A percentile compares a stretch with the other conserved stretches of the same genome.
Conservation (phyloP, 768 basidiomycete genomes). For the Dioszegia aurantiaca region DNA sequence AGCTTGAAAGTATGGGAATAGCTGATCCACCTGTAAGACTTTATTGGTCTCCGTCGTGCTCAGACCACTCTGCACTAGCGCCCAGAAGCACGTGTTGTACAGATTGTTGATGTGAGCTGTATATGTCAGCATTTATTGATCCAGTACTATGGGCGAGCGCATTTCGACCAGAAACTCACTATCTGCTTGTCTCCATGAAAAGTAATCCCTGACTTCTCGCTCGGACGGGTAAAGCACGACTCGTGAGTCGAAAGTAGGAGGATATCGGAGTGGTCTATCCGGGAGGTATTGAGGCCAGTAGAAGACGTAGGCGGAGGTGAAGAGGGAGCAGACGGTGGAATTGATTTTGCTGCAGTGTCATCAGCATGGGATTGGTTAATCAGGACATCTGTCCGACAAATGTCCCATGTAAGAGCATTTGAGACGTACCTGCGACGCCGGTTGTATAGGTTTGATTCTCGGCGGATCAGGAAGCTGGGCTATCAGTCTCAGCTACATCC, state of each 20-base stretch:
- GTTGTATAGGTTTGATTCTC: slow-evolving; percentile 72
- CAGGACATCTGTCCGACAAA: too few relatives aligned
- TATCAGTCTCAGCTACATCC: slow-evolving; percentile 9
- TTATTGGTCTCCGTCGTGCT: slow-evolving; percentile 77
- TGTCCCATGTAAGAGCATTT: too few relatives aligned
- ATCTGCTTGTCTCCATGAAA: slow-evolving; percentile 92
- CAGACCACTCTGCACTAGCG: slow-evolving; percentile 77
- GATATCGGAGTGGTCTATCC: slow-evolving; percentile 66
- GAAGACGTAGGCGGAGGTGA: slow-evolving; percentile 86
- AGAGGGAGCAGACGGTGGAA: slow-evolving; percentile 75
- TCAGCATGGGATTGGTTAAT: too few relatives aligned
- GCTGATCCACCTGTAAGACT: slow-evolving; percentile 64
- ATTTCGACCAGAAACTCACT: slow-evolving; percentile 59
- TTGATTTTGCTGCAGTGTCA: slow-evolving; percentile 70
- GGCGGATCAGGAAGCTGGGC: slow-evolving; percentile 78
- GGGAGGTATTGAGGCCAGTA: slow-evolving; percentile 75
- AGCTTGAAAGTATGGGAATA: background rate
- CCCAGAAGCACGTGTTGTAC: slow-evolving; percentile 96
- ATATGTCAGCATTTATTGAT: slow-evolving; percentile 9
- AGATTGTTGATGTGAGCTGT: slow-evolving; percentile 96
- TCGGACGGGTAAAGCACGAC: slow-evolving; percentile 75
- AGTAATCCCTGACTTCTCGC: slow-evolving; percentile 80
- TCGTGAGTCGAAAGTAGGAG: slow-evolving; percentile 90
- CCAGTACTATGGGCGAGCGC: too few relatives aligned
- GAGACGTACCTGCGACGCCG: slow-evolving; percentile 61